A percentile compares a stretch with the other conserved stretches of the same genome.
Conservation (phyloP, 2,329 filamentous ascomycete species). For the Aspergillus puulaauensis region DNA sequence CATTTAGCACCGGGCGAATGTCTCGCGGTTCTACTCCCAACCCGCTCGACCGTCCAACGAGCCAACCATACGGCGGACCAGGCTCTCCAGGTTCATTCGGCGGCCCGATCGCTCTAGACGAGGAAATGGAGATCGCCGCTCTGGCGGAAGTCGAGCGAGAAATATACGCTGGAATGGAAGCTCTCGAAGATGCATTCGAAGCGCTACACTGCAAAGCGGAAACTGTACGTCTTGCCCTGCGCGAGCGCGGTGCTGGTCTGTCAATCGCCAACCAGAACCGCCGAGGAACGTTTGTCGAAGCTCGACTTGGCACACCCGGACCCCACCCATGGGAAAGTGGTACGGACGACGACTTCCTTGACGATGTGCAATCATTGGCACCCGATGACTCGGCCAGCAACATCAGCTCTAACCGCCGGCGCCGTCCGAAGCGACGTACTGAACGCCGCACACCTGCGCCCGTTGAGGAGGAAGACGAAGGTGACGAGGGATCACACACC, state of each 20-base stretch:
- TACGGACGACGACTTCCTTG: slow-evolving; percentile 46
- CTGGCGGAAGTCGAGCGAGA: slow-evolving; percentile 89
- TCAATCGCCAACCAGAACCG: slow-evolving; percentile 49
- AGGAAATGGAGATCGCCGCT: slow-evolving; percentile 88
- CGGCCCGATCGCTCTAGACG: slow-evolving; percentile 84
- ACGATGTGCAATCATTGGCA: slow-evolving; percentile 45
- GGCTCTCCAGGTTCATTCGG: slow-evolving; percentile 61
- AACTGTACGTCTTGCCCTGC: slow-evolving; percentile 71
- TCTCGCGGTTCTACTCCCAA: slow-evolving; percentile 35
- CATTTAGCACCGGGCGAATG: slow-evolving; percentile 32
- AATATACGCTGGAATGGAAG: slow-evolving; percentile 92
- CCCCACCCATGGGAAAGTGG: slow-evolving; percentile 41
- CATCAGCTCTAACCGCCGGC: slow-evolving; percentile 46
- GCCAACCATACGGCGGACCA: slow-evolving; percentile 39
- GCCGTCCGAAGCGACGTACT: slow-evolving; percentile 47
- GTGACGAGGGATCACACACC: slow-evolving; percentile 26
- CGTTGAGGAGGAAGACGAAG: slow-evolving; percentile 50
- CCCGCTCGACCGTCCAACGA: slow-evolving; percentile 41
- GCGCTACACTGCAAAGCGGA: slow-evolving; percentile 84
- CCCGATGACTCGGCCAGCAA: slow-evolving; percentile 53
- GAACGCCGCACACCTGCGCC: slow-evolving; percentile 50
- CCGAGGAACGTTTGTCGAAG: slow-evolving; percentile 42
- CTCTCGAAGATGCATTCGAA: slow-evolving; percentile 90
- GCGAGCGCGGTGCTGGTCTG: slow-evolving; percentile 79
- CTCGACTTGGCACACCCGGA: slow-evolving; percentile 43